Conservation (phyloP, 2,329 filamentous ascomycete species). For the Tolypocladium tundrense region DNA sequence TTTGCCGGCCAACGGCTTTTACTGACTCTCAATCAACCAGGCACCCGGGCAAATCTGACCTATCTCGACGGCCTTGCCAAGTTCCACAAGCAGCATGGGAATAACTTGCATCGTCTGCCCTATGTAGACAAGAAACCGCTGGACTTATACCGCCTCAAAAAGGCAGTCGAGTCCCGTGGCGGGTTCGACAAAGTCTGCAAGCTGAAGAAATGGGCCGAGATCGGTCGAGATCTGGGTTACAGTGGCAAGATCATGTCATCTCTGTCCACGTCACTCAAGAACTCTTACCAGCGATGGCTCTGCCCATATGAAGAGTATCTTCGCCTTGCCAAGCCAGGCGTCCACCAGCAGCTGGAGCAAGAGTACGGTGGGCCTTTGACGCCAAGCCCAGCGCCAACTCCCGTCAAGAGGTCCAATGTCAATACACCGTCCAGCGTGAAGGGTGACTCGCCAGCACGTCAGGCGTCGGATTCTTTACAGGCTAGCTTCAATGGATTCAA, state of each 20-base stretch:
- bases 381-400: constrained; percentile 58
- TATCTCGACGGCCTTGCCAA: constrained; percentile 93
- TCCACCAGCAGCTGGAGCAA: constrained; percentile 90
- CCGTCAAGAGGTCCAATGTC: constrained; percentile 55
- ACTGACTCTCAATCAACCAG: constrained; percentile 29
- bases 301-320: constrained; percentile 95
- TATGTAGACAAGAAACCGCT: constrained; percentile 97
- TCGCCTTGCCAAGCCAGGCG: constrained; percentile 79
- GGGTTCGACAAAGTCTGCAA: constrained; percentile 97
- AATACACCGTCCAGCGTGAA: constrained; percentile 48
- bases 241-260: constrained; percentile 99
- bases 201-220: constrained; percentile 97
- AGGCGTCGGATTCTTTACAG: constrained; percentile 44
- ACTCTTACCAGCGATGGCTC: constrained; percentile 95
- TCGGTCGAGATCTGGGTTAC: constrained; percentile 90
- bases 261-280: constrained; percentile 92
- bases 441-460: constrained; percentile 56
- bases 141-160: constrained; percentile 91
- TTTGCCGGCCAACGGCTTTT: background rate
- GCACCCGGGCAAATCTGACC: constrained; percentile 87
- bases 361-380: constrained; percentile 91
- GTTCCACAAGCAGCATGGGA: constrained; percentile 95
- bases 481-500: constrained; percentile 34
- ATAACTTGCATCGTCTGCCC: constrained; percentile 84
- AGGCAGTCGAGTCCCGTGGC: constrained; percentile 87